Evolutionary conservation across 2,329 filamentous ascomycete genomes (phyloP).

Genomic region (Aspergillus quadrilineatus): DNA sequence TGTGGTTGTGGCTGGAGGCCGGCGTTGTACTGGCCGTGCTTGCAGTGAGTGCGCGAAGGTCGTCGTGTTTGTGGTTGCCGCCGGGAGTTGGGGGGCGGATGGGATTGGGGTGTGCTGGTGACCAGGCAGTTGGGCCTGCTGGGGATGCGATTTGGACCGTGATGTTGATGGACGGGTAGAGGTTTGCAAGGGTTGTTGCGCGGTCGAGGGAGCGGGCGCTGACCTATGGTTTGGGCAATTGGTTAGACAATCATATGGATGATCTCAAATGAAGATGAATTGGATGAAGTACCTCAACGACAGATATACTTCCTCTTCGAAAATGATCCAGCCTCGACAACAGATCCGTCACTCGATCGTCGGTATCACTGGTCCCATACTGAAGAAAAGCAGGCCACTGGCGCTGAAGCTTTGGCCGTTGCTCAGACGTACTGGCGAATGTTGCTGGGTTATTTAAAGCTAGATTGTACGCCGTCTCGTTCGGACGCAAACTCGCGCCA

Average conservation of each 20-base stretch:
- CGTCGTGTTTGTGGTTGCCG: slow-evolving; percentile 1
- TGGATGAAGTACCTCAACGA: slow-evolving; percentile 8
- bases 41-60: neutral
- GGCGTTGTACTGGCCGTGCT: neutral
- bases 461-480: slow-evolving; percentile 6
- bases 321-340: slow-evolving; percentile 9
- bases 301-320: slow-evolving; percentile 1
- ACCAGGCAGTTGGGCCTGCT: neutral
- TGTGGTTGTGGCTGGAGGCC: neutral
- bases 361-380: slow-evolving; percentile 9
- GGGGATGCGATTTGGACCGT: slow-evolving; percentile 3
- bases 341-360: slow-evolving; percentile 8
- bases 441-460: slow-evolving; percentile 2
- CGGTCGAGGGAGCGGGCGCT: slow-evolving; percentile 4
- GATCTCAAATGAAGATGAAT: neutral
- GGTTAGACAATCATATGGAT: neutral
- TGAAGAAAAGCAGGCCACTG: slow-evolving; percentile 13
- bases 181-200: slow-evolving; percentile 9
- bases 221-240: slow-evolving; percentile 2
- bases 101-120: neutral
- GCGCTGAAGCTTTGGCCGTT: slow-evolving; percentile 10
- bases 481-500: neutral
- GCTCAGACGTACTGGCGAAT: slow-evolving; percentile 8
- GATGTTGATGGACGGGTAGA: slow-evolving; percentile 10
- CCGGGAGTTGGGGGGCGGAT: neutral